These are phyloP conservation scores for Jatropha curcas DNA, from an alignment of 345 rosid species.

Conservation along the genomic window DNA sequence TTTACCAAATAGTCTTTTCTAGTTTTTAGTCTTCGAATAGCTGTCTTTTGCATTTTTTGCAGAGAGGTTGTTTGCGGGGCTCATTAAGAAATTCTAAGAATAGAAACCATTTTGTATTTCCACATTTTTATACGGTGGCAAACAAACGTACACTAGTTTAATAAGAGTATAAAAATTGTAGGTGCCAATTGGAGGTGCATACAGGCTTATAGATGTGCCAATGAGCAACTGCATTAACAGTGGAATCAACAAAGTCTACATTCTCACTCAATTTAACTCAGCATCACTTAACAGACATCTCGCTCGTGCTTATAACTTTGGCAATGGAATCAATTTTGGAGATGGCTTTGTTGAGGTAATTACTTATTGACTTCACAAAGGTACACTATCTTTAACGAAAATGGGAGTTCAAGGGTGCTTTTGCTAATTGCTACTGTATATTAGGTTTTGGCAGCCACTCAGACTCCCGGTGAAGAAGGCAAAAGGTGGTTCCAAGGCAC, in stretches of 20 bases:
- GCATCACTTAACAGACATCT: conserved; percentile 89
- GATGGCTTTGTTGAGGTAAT: conserved; percentile 84
- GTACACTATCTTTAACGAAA: neutral
- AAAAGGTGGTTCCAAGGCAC: conserved; percentile 97
- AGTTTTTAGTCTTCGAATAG: no score
- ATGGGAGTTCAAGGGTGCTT: neutral
- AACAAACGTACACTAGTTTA: neutral
- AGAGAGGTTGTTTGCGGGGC: no score
- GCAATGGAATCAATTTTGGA: conserved; percentile 73
- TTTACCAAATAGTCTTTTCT: no score
- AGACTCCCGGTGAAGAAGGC: conserved; percentile 90
- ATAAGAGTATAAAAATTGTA: conserved; percentile 1
- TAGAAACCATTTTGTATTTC: no score
- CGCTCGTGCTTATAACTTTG: conserved; percentile 77
- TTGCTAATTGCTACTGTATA: neutral
- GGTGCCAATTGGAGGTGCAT: conserved; percentile 95
- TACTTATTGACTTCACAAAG: neutral
- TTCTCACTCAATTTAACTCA: conserved; percentile 92
- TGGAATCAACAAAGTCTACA: conserved; percentile 90
- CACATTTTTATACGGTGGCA: neutral
- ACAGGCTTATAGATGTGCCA: conserved; percentile 95
- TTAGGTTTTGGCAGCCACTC: conserved; percentile 92
- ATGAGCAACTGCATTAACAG: conserved; percentile 99
- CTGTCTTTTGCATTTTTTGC: no score
- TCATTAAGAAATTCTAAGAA: no score